Conservation (phyloP, 371 early-diverging fungal species). For the Rhizopus sp. region DNA sequence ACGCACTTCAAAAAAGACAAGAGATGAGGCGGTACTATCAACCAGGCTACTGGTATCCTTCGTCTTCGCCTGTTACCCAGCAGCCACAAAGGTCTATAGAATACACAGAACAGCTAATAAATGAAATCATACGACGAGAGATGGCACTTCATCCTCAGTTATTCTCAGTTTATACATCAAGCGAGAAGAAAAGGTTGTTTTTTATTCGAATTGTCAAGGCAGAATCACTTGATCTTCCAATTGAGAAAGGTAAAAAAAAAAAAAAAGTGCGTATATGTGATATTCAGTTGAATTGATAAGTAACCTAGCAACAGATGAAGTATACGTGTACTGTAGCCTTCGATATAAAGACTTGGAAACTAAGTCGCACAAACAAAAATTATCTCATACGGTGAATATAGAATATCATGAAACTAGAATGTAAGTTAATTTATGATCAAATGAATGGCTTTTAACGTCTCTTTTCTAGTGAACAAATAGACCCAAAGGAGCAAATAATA, state of each 20-base stretch:
- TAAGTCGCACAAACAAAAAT: constrained; percentile 7
- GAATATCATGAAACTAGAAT: constrained; percentile 19
- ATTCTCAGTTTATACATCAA: background rate
- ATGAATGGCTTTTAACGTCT: background rate
- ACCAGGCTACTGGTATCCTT: constrained; percentile 25
- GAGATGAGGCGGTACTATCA: constrained; percentile 12
- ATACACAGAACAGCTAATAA: constrained; percentile 18
- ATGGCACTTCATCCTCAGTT: constrained; percentile 11
- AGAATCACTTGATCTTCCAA: constrained; percentile 37
- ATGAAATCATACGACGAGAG: constrained; percentile 16
- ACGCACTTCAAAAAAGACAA: constrained; percentile 12
- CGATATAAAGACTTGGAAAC: constrained; percentile 10
- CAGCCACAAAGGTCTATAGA: constrained; percentile 11
- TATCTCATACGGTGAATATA: constrained; percentile 14
- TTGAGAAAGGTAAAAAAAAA: constrained; percentile 24
- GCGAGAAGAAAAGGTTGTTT: constrained; percentile 3
- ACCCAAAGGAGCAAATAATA: constrained; percentile 16
- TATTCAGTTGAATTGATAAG: background rate
- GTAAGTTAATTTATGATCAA: constrained; percentile 10
- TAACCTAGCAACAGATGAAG: constrained; percentile 5
- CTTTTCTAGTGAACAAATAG: constrained; percentile 14
- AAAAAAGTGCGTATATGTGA: background rate
- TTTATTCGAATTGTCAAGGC: constrained; percentile 14
- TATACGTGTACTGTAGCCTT: constrained; percentile 13
- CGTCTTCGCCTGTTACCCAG: background rate